Base-by-base conservation (phyloP, 495 filamentous ascomycete species). In the Annulohypoxylon stygium region DNA sequence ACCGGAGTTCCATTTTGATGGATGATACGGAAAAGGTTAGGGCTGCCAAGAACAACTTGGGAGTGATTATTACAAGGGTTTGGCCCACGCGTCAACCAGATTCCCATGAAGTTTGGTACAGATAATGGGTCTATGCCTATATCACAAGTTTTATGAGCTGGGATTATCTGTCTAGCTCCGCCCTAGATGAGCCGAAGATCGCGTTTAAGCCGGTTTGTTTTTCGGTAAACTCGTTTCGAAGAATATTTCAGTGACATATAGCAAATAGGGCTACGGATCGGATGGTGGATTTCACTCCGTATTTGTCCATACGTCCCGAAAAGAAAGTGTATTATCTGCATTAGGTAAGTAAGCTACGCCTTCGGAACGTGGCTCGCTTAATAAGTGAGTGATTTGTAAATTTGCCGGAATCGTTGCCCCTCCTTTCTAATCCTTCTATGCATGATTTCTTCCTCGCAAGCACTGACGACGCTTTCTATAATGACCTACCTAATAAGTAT, bases 71-170 rank as follows among this genome's bases (percentile, higher is more conserved):
- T 20, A 5, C 41, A 54, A 11, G 65, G 57, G 5, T 18, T 16
- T 23, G 57, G 43, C 26, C 47, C 51, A 70, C 51, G 59, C 67
- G 59, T n/a, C 14, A 64, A 64, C 67, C 67, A 64, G 26, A 50
- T 47, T 8, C 20, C 10, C 4, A 11, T 10, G 4, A 47, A 5
- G 14, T 36, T 26, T 57, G 66, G 66, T 69, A 62, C 45, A 62
- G 54, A 62, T 62, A 62, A 57, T 43, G 25, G 55, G 55, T 23
- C 48, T 37, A 25, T 39, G 16, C 50, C 54, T 57, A 62, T 54
- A 25, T 39, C 57, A 61, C 2, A 16, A 20, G 3, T 33, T 11
- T 45, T 43, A 60, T 60, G 65, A 4, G 16, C 43, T 30, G 25
- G 55, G 34, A 14, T 54, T 9, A 9, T 59, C 43, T 48, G 39